Evolutionary conservation across 2,329 filamentous ascomycete species (phyloP), one percentile per base, ranked within the genome.

Genomic region (Fusarium albosuccineum): DNA sequence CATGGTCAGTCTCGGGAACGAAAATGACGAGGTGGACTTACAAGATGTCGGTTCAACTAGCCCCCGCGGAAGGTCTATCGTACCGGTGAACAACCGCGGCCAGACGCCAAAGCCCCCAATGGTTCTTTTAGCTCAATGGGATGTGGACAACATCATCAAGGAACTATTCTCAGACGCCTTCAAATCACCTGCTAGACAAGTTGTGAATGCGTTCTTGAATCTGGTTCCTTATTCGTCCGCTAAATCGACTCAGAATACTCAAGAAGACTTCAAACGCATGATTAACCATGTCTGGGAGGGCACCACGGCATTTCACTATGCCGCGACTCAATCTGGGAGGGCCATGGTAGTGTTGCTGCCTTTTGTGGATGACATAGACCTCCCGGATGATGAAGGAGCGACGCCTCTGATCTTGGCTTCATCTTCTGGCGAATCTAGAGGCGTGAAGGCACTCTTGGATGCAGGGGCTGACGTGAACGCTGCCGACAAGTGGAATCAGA

Each of bases 251-350:
- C 50, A 37, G 1, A 53, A 40, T 6, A 54, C 33, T 10, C 46
- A 40, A 16, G 49, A n/a, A 17, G 54, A 62, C 9, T 53, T 69
- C 13, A 59, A 41, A 49, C 29, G 13, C 11, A 64, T 67, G 39
- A 26, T 67, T 16, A 69, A 70, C 26, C 34, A 57, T 6, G 27
- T 57, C 5, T 70, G 67, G 67, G 63, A 60, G 17, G 66, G 66
- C 9, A 67, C 60, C 8, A 68, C 67, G 7, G 66, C 68, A 4
- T 36, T 62, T 13, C 68, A 70, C 46, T 65, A 63, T 49, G 68
- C 68, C 7, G 68, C 66, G 14, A 59, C 51, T 13, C 66, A 63
- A 27, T 42, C 37, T 3, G 66, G 66, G 17, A 50, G 48, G 14
- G 54, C 57, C 5, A 51, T 70, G 9, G 61, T 64, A 29, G 37